Percentiles rank a stretch among this genome's conserved stretches.
These are phyloP conservation scores for Macrophomina pseudophaseolina DNA, from an alignment of 2,329 filamentous ascomycete species.

Conservation along the genomic window DNA sequence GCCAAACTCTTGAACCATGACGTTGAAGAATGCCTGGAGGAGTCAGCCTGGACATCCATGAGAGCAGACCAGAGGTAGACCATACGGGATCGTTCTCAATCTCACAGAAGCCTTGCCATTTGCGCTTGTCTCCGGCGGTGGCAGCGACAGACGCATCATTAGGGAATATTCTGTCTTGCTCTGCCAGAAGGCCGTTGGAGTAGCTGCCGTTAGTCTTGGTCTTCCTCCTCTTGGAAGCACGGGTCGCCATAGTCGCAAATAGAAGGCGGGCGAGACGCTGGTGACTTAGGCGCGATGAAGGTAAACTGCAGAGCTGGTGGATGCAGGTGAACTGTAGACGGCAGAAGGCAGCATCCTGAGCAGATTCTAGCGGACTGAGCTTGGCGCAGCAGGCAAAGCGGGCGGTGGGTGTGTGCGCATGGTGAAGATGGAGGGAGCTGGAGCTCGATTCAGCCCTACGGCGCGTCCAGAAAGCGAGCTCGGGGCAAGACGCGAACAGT, in stretches of 20 bases:
- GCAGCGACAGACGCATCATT: constrained; percentile 32
- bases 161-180: constrained; percentile 21
- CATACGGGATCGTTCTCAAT: constrained; percentile 85
- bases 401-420: constrained; percentile 4
- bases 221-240: constrained; percentile 25
- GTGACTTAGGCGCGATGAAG: not conserved
- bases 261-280: not conserved
- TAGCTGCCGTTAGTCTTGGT: constrained; percentile 1
- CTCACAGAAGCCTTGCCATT: constrained; percentile 77
- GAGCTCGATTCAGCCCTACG: constrained; percentile 17
- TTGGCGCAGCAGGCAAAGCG: not conserved
- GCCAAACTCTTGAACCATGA: constrained; percentile 79
- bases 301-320: not conserved
- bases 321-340: not conserved
- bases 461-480: constrained; percentile 26
- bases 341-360: constrained; percentile 12
- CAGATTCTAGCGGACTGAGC: not conserved
- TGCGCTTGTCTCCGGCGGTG: constrained; percentile 45
- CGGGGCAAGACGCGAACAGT: constrained; percentile 30
- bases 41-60: constrained; percentile 33
- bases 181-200: not conserved
- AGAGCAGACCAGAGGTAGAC: not conserved
- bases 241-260: constrained; percentile 21
- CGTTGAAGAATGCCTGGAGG: constrained; percentile 77
- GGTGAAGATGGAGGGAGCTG: constrained; percentile 11